Evolutionary conservation across 441 rosid species (phyloP).

Genomic region (Brassica hybrid): DNA sequence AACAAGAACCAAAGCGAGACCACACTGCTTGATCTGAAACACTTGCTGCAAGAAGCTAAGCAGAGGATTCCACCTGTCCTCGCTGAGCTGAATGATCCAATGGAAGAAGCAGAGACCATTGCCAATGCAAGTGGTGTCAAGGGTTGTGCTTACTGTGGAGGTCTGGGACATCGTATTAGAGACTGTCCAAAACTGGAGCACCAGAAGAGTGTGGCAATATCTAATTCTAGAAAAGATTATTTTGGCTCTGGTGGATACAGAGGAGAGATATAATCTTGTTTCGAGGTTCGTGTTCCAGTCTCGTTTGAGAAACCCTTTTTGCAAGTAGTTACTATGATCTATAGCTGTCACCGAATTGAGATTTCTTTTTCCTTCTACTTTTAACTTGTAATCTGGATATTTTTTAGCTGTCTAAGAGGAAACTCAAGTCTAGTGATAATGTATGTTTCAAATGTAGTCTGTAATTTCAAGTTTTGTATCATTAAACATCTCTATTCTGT

Average conservation of each 20-base stretch:
- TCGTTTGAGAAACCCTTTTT: neutral
- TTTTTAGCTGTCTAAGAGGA: neutral
- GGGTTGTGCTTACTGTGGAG: slow-evolving; percentile 97
- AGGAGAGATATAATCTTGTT: slow-evolving; percentile 53
- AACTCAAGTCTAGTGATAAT: neutral
- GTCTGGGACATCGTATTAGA: slow-evolving; percentile 84
- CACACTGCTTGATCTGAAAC: slow-evolving; percentile 83
- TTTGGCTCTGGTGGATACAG: slow-evolving; percentile 79
- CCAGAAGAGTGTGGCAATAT: slow-evolving; percentile 74
- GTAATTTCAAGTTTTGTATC: slow-evolving; percentile 2
- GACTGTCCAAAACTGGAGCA: slow-evolving; percentile 95
- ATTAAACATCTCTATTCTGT: too few relatives aligned
- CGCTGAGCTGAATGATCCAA: slow-evolving; percentile 84
- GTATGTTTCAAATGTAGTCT: neutral
- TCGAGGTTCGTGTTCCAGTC: neutral
- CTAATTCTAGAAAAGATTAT: slow-evolving; percentile 69
- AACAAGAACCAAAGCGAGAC: slow-evolving; percentile 96
- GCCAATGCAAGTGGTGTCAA: slow-evolving; percentile 77
- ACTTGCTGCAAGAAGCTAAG: slow-evolving; percentile 88
- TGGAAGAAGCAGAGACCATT: slow-evolving; percentile 78
- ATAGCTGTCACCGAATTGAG: neutral
- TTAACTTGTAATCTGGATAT: neutral
- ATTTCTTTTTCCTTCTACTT: neutral
- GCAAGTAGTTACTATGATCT: slow-evolving; percentile 14
- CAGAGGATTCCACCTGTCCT: slow-evolving; percentile 94